Evolutionary conservation across 805 yeast genomes (phyloP).

Genomic region (Nakazawaea ishiwadae): DNA sequence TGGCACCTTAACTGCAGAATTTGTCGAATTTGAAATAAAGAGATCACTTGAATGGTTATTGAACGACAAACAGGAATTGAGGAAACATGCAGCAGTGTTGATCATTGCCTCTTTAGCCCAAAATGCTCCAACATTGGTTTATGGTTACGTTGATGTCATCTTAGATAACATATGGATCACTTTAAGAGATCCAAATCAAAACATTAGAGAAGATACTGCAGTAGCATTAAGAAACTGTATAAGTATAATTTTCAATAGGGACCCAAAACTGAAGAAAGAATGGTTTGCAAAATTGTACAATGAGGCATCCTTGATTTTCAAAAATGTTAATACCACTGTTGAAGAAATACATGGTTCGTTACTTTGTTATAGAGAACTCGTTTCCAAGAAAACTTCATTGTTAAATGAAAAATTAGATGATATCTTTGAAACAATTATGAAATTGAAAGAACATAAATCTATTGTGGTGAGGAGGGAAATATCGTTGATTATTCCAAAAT

Average conservation of each 20-base stretch:
- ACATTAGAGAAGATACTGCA: constrained; percentile 81
- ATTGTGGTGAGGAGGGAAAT: constrained; percentile 76
- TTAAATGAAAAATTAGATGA: constrained; percentile 68
- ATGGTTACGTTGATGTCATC: constrained; percentile 72
- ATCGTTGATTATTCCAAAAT: constrained; percentile 74
- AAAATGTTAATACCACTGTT: constrained; percentile 24
- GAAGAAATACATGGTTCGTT: constrained; percentile 88
- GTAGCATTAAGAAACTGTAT: constrained; percentile 73
- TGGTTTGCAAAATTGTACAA: constrained; percentile 64
- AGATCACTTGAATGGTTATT: constrained; percentile 89
- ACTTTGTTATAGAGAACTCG: constrained; percentile 74
- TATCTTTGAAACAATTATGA: constrained; percentile 68
- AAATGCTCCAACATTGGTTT: constrained; percentile 80
- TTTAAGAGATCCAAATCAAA: constrained; percentile 69
- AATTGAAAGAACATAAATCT: constrained; percentile 74
- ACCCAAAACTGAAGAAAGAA: constrained; percentile 57
- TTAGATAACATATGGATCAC: constrained; percentile 86
- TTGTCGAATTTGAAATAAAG: constrained; percentile 89
- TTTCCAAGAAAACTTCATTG: constrained; percentile 67
- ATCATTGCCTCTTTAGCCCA: constrained; percentile 79
- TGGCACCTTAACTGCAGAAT: constrained; percentile 83
- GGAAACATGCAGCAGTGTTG: constrained; percentile 88
- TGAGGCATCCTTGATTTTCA: constrained; percentile 27
- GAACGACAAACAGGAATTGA: constrained; percentile 77
- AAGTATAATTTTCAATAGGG: constrained; percentile 75